Evolutionary conservation across 169 alveolate species (phyloP).

Genomic region (Plasmodium gonderi): DNA sequence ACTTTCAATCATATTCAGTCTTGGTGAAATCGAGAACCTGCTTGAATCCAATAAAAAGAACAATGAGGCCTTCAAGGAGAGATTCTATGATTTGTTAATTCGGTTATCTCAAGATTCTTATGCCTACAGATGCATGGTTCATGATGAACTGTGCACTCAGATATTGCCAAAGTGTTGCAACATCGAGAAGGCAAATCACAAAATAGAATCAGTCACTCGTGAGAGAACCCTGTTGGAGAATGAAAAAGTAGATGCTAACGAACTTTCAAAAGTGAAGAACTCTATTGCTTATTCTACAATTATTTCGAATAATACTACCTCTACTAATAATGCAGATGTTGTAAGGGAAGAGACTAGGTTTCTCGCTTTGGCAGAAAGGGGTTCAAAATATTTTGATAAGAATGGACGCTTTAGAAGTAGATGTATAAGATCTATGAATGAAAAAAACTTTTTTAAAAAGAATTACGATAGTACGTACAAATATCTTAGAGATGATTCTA

Average conservation of each 20-base stretch:
- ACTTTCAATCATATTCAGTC: constrained; percentile 47
- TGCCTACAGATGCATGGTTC: too few species aligned
- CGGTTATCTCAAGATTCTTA: neutral
- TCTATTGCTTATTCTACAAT: too few species aligned
- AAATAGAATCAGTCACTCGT: too few species aligned
- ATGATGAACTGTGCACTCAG: too few species aligned
- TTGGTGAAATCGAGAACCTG: constrained; percentile 32
- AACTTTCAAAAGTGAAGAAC: neutral
- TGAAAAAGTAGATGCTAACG: too few species aligned
- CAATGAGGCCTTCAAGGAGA: constrained; percentile 6
- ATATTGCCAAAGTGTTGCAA: too few species aligned
- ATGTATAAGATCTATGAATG: neutral
- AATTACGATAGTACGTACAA: constrained; percentile 48
- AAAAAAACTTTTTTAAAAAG: neutral
- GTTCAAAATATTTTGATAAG: constrained; percentile 48
- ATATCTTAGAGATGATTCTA: constrained; percentile 10
- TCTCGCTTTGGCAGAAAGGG: neutral
- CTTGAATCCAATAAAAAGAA: constrained; percentile 27
- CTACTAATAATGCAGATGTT: neutral
- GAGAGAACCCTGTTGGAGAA: too few species aligned
- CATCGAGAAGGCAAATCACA: too few species aligned
- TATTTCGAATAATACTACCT: too few species aligned
- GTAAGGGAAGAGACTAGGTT: neutral
- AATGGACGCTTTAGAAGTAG: constrained; percentile 31
- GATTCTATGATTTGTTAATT: constrained; percentile 1